A percentile compares a stretch with the other conserved stretches of the same genome.
Evolutionary conservation across 1,284 basidiomycete genomes (phyloP).

Genomic region (Kwoniella shivajii): DNA sequence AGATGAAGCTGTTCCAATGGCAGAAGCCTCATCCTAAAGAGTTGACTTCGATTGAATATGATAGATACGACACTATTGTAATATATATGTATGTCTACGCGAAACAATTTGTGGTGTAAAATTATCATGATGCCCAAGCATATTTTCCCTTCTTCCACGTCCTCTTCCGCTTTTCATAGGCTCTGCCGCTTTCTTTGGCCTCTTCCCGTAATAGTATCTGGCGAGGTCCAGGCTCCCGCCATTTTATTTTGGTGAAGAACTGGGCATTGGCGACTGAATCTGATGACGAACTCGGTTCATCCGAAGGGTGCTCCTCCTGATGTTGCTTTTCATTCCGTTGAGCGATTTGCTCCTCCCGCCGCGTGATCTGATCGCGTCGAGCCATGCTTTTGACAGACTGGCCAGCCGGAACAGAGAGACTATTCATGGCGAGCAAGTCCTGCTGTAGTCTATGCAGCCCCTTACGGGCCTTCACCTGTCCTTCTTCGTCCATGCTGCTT

Average conservation of each 20-base stretch:
- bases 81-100: too few relatives aligned
- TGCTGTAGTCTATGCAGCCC: slow-evolving; percentile 19
- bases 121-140: slow-evolving; percentile 2
- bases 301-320: neutral
- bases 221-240: slow-evolving; percentile 35
- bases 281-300: neutral
- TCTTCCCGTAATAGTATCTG: slow-evolving; percentile 29
- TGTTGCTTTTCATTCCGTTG: slow-evolving; percentile 1
- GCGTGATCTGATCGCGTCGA: neutral
- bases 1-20: neutral
- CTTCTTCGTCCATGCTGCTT: slow-evolving; percentile 19
- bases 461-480: slow-evolving; percentile 15
- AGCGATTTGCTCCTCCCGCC: neutral
- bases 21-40: neutral
- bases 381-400: slow-evolving; percentile 43
- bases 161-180: slow-evolving; percentile 32
- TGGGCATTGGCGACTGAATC: neutral
- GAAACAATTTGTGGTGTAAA: neutral
- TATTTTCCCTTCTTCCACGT: slow-evolving; percentile 20
- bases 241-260: slow-evolving; percentile 19
- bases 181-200: slow-evolving; percentile 36
- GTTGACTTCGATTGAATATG: too few relatives aligned
- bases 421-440: slow-evolving; percentile 32
- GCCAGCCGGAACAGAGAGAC: slow-evolving; percentile 45
- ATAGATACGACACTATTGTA: too few relatives aligned